Conservation (phyloP, 129 eudicot species). For the Heracleum sosnowskyi region DNA sequence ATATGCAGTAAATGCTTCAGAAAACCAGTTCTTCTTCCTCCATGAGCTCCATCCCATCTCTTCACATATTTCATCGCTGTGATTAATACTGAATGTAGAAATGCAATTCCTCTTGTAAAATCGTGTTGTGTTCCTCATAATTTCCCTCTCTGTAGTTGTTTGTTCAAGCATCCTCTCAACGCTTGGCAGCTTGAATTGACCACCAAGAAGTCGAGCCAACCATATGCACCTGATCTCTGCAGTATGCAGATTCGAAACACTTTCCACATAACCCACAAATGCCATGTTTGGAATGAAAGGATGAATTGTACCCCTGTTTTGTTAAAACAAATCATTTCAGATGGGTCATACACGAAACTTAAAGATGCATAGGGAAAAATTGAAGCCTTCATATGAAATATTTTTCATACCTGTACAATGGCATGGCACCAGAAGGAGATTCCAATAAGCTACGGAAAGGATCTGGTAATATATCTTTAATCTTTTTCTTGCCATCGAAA, state of each 20-base stretch:
- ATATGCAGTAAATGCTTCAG: constrained; percentile 90
- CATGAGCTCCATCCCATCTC: constrained; percentile 96
- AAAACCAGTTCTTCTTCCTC: constrained; percentile 91
- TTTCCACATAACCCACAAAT: constrained; percentile 85
- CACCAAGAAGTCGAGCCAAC: constrained; percentile 60
- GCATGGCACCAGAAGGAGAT: constrained; percentile 65
- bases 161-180: constrained; percentile 68
- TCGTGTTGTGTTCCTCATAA: constrained; percentile 78
- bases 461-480: constrained; percentile 50
- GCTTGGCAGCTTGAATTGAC: constrained; percentile 68
- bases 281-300: constrained; percentile 94
- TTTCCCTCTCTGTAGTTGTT: constrained; percentile 55
- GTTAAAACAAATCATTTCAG: not conserved
- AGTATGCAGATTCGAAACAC: constrained; percentile 85
- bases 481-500: constrained; percentile 76
- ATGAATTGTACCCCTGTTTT: constrained; percentile 67
- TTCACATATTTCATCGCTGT: constrained; percentile 74
- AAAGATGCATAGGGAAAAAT: not conserved
- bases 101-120: constrained; percentile 92
- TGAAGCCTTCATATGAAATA: not conserved
- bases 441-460: constrained; percentile 59
- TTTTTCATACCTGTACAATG: constrained; percentile 53
- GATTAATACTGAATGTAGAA: constrained; percentile 89
- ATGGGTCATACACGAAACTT: not conserved
- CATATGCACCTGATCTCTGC: constrained; percentile 98